Conservation (phyloP, 306 rosid species). For the Quillaja saponaria region DNA sequence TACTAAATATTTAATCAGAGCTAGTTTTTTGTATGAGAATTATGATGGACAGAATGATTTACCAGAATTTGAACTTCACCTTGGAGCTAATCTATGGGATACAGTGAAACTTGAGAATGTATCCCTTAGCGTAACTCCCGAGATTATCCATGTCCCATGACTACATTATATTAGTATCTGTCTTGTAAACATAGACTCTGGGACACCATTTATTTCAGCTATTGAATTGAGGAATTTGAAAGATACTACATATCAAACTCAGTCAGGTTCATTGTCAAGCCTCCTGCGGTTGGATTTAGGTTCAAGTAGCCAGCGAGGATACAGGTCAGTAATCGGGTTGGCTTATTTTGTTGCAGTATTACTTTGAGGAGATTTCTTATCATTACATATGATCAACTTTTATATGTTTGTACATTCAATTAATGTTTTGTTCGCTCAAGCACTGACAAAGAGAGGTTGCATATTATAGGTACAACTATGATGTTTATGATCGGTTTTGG, state of each 20-base stretch:
- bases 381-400: no score
- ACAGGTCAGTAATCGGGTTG: constrained; percentile 23
- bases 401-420: no score
- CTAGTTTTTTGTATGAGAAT: constrained; percentile 46
- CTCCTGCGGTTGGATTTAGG: constrained; percentile 22
- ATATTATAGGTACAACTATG: constrained; percentile 39
- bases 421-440: neutral
- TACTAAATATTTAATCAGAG: constrained; percentile 40
- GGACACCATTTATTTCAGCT: constrained; percentile 52
- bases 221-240: constrained; percentile 46
- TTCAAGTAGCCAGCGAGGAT: neutral
- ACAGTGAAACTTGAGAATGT: constrained; percentile 20
- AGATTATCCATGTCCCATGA: constrained; percentile 41
- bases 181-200: constrained; percentile 45
- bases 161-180: constrained; percentile 36
- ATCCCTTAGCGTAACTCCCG: neutral
- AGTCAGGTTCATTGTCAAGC: constrained; percentile 15
- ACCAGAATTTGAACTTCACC: constrained; percentile 46
- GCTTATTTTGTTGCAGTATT: neutral
- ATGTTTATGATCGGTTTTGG: constrained; percentile 46
- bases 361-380: no score
- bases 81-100: constrained; percentile 49
- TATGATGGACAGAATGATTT: constrained; percentile 37
- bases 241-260: constrained; percentile 17
- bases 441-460: neutral